phyloP scores from a whole-genome alignment of 2,329 filamentous ascomycete genomes.

The Aspergillus latus region DNA sequence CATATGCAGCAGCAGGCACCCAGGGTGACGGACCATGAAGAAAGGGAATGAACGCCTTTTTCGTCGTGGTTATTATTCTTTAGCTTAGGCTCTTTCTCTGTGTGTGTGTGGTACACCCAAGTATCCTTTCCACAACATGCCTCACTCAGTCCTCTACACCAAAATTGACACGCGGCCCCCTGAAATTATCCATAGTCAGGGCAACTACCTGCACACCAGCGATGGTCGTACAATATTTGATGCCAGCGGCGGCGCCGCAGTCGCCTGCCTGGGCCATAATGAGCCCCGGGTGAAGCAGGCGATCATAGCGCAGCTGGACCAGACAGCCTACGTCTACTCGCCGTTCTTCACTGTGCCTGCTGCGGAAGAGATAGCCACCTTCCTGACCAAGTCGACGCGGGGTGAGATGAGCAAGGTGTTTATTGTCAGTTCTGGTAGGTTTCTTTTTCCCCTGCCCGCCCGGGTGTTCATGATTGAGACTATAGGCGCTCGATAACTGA shows the following conservation, averaged over 20 bases:
- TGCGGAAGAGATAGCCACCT: conserved; percentile 43
- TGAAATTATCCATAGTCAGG: conserved; percentile 31
- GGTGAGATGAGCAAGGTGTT: conserved; percentile 22
- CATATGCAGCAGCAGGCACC: no score
- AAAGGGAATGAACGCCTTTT: no score
- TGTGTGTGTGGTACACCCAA: no score
- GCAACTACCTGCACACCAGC: conserved; percentile 42
- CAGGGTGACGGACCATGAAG: no score
- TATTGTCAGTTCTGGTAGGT: conserved; percentile 24
- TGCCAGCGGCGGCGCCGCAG: conserved; percentile 49
- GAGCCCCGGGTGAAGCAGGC: conserved; percentile 45
- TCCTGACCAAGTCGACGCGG: conserved; percentile 33
- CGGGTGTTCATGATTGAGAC: neutral
- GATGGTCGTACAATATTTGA: conserved; percentile 48
- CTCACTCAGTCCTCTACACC: conserved; percentile 15
- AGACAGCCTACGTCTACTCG: conserved; percentile 47
- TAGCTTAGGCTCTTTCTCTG: no score
- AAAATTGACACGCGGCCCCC: conserved; percentile 16
- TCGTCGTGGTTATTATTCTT: no score
- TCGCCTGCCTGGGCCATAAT: conserved; percentile 50
- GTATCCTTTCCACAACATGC: neutral
- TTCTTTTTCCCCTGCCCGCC: neutral
- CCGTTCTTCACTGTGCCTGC: conserved; percentile 44
- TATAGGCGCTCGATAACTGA: neutral
- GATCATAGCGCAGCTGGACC: conserved; percentile 42